A percentile compares a stretch with the other conserved stretches of the same genome.
These are phyloP conservation scores for Hordeum pubiflorum DNA, from an alignment of 202 grass and related monocot genomes.

Conservation along the genomic window DNA sequence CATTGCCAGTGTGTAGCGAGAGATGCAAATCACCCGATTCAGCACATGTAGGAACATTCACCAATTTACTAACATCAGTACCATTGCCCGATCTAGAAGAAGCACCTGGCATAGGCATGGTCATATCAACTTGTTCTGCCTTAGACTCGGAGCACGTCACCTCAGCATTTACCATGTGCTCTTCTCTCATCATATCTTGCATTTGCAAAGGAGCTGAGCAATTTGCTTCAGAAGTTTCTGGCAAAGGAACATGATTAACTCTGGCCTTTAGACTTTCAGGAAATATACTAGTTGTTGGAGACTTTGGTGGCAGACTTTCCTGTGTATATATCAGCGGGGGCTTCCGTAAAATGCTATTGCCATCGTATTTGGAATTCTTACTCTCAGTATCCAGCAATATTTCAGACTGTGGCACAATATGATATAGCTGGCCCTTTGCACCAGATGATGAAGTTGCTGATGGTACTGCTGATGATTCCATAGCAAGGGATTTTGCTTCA, in stretches of 20 bases:
- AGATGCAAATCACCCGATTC: constrained; percentile 3
- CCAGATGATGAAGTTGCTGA: constrained; percentile 6
- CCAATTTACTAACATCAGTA: constrained; percentile 3
- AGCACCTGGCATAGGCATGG: background rate
- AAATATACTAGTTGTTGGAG: constrained; percentile 1
- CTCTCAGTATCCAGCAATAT: background rate
- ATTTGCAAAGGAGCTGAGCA: constrained; percentile 16
- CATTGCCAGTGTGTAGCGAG: background rate
- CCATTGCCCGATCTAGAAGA: constrained; percentile 12
- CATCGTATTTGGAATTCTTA: constrained; percentile 11
- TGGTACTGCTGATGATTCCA: constrained; percentile 13
- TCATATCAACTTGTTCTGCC: background rate
- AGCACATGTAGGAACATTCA: background rate
- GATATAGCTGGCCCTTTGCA: constrained; percentile 1
- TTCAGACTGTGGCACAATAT: background rate
- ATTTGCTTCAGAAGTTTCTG: constrained; percentile 12
- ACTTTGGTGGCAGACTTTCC: constrained; percentile 24
- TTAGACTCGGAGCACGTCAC: constrained; percentile 11
- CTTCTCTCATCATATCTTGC: constrained; percentile 15
- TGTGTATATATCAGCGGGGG: constrained; percentile 22
- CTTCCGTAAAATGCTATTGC: constrained; percentile 34
- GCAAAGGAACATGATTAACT: constrained; percentile 13
- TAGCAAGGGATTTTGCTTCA: constrained; percentile 13
- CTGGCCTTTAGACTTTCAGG: constrained; percentile 10
- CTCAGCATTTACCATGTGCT: constrained; percentile 3